Evolutionary conservation across 179 eudicot species (phyloP).

Genomic region (Patellifolia procumbens): DNA sequence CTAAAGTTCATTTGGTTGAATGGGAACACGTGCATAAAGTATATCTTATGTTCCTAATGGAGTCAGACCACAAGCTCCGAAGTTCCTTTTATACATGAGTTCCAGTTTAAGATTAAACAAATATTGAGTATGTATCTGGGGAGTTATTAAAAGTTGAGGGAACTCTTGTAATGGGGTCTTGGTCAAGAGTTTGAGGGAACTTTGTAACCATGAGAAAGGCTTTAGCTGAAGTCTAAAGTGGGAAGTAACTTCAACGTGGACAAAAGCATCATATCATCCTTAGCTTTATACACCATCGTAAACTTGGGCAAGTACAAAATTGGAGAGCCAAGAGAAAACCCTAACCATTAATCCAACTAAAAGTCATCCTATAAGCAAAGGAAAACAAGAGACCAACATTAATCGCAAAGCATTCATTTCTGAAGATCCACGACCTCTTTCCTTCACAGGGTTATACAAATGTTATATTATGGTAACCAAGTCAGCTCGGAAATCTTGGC

Average conservation of each 20-base stretch:
- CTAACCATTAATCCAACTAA: not conserved
- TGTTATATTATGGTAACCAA: not conserved
- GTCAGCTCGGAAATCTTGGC: not conserved
- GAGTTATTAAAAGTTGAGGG: no score
- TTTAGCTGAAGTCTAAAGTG: no score
- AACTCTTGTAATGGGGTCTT: no score
- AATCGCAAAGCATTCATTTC: not conserved
- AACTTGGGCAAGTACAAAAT: not conserved
- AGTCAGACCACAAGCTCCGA: no score
- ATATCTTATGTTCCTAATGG: no score
- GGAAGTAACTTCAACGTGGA: not conserved
- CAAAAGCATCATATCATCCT: not conserved
- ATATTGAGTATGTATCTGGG: no score
- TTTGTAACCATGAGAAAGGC: no score
- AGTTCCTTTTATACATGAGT: no score
- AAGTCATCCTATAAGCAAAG: not conserved
- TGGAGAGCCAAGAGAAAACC: not conserved
- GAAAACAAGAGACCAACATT: not conserved
- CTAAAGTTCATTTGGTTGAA: no score
- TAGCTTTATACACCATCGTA: not conserved
- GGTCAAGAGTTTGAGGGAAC: no score
- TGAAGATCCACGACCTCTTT: not conserved
- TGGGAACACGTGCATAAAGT: no score
- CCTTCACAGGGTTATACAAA: not conserved
- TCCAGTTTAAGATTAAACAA: no score